phyloP scores from a whole-genome alignment of 2,329 filamentous ascomycete species.

The Curvularia sp. region DNA sequence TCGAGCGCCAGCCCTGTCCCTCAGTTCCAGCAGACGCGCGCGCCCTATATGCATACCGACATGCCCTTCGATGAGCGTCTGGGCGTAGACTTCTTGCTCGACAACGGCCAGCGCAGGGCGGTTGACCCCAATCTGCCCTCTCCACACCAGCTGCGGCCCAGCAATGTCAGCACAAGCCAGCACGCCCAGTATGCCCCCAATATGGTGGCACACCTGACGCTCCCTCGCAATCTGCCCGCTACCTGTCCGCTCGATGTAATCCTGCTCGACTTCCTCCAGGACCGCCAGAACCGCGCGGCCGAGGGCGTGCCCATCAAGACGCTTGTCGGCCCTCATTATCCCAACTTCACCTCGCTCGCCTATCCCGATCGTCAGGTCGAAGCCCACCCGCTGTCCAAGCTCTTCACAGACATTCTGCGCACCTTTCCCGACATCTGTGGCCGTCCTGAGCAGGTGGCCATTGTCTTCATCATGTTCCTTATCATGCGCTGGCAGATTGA shows the following conservation, averaged over 20 bases:
- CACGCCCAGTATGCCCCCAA: constrained; percentile 40
- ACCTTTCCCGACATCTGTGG: constrained; percentile 81
- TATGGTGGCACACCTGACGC: constrained; percentile 44
- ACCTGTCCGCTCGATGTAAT: constrained; percentile 81
- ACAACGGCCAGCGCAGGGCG: constrained; percentile 56
- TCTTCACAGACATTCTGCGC: constrained; percentile 83
- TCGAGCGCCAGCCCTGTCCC: constrained; percentile 47
- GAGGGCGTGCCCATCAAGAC: constrained; percentile 70
- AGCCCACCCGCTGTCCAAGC: constrained; percentile 79
- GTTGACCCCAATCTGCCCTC: constrained; percentile 52
- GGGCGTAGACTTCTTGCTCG: constrained; percentile 74
- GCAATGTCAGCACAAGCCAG: constrained; percentile 32
- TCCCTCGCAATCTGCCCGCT: constrained; percentile 64
- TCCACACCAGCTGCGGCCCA: constrained; percentile 48
- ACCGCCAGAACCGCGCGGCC: constrained; percentile 69
- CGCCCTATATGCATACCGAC: constrained; percentile 28
- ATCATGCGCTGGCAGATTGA: constrained; percentile 83
- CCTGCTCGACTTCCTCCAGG: constrained; percentile 78
- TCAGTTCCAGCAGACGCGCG: constrained; percentile 53
- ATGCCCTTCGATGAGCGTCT: constrained; percentile 64
- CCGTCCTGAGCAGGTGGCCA: constrained; percentile 82
- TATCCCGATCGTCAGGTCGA: constrained; percentile 69
- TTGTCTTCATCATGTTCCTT: constrained; percentile 86
- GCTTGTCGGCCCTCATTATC: constrained; percentile 78
- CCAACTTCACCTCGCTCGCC: constrained; percentile 78